Percentiles rank a stretch among this genome's conserved stretches.
These are phyloP conservation scores for Eucalyptus cloeziana DNA, from an alignment of 345 rosid genomes.

Conservation along the genomic window DNA sequence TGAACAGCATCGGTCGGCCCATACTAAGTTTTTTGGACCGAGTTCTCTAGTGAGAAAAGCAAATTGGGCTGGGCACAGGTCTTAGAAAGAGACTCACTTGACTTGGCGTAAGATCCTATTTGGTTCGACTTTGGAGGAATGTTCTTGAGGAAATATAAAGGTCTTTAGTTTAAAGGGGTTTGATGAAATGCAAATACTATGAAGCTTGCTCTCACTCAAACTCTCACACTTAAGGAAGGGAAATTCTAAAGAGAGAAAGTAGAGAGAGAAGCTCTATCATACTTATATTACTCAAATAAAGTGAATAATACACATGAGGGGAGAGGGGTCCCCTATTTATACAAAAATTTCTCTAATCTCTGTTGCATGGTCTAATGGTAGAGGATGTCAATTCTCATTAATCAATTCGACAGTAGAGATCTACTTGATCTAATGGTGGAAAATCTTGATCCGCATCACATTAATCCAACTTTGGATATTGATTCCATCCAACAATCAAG, in stretches of 20 bases:
- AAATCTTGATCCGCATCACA: not conserved
- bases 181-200: too few species aligned
- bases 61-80: not conserved
- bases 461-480: too few species aligned
- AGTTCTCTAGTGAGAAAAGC: not conserved
- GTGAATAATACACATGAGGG: not conserved
- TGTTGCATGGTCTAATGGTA: accelerated
- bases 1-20: not conserved
- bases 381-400: not conserved
- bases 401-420: not conserved
- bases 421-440: not conserved
- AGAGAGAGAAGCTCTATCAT: not conserved
- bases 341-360: not conserved
- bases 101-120: too few species aligned
- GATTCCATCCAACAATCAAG: not conserved
- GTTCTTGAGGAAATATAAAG: too few species aligned
- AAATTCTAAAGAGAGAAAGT: not conserved
- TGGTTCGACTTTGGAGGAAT: too few species aligned
- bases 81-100: not conserved
- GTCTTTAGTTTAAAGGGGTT: too few species aligned
- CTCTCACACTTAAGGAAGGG: not conserved
- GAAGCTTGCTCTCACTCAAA: not conserved
- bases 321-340: not conserved
- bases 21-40: not conserved
- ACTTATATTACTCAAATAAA: not conserved